Evolutionary conservation across 768 basidiomycete species (phyloP), one percentile per base, ranked within the genome.

Genomic region (Galerina sulciceps): DNA sequence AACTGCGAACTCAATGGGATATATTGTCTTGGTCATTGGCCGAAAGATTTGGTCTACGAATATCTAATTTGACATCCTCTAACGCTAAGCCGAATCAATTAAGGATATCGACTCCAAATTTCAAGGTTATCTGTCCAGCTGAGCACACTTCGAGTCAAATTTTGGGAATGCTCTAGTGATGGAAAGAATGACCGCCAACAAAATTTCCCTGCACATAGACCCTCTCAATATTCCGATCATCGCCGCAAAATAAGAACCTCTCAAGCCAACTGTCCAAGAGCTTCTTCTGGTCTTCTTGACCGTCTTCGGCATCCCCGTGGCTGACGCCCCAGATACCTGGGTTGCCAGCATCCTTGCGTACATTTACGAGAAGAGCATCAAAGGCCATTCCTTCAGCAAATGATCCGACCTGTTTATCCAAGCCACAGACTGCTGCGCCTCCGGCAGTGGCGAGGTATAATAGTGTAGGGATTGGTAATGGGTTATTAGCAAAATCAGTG

Each of bases 371-470:
- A 8, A 98, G 75, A 0, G 96, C 96, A 69, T 99, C 96, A 67
- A 98, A 98, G 61, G 85, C 87, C 75, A 94, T 96, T 2, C 93
- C 94, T 2, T 79, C 76, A 13, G 77, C 78, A 61, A 99, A 92
- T 15, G 88, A 89, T 6, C 96, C 96, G 14, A 91, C 80, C 40
- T 78, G 81, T 22, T 84, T 73, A 53, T 85, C 80, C 10, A 97
- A 74, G 50, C 79, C 79, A 67, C 94, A 96, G 0, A 98, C 87
- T 20, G 85, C 79, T 1, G 96, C 96, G 1, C 96, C 96, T 35
- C 96, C 96, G 20, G 90, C 76, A 4, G 96, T 99, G 9, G 96
- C 96, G 52, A 98, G 87, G 77, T 94, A 89, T 55, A 98, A 79
- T 53, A 97, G 78, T 1, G 93, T 85, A 6, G 90, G 76, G 44